Base-by-base conservation (phyloP, 1,139 yeast species). In the Candida sp. region DNA sequence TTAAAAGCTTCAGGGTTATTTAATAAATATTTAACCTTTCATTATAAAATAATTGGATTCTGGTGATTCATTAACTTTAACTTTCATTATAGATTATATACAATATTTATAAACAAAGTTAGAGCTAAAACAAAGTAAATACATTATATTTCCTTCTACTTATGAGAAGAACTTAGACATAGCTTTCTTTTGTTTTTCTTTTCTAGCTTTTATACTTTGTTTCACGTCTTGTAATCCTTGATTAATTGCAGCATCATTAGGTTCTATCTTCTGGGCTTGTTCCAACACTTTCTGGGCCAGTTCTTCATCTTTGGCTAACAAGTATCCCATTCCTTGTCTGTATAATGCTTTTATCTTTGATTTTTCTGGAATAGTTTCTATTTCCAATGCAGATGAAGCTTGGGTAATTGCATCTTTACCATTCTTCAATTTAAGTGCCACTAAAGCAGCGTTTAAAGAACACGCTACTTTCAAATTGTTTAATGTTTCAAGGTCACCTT, bases 281-380 rank as follows among this genome's bases (percentile, higher is more conserved):
- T 81, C 79, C 47, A 91, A 77, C 49, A 82, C 85, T 30, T 62
- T 63, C 43, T 84, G 69, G 0, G 97, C 96, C 41, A 72, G 77
- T 33, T 83, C 91, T 48, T 84, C 87, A 58, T 87, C 83, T 58
- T 85, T 85, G 25, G 73, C 67, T 22, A 79, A 67, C 44, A 80
- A 65, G 53, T 81, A 74, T 1, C 95, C 97, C 57, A 79, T 70
- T 33, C 96, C 97, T 64, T 89, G 82, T 60, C 97, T 82, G 70
- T 86, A 91, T 42, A 79, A 71, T 0, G 97, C 97, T 70, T 91
- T 91, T 6, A 95, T 89, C 60, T 77, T 79, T 25, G 87, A 81
- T 53, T 81, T 79, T 43, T 79, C 85, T 42, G 81, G 88, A 9
- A 85, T 70, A 3, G 68, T 75, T 38, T 82, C 84, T 23, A 75